Base-by-base conservation (phyloP, 352 stramenopile genomes). In the Globisporangium cystogenes region DNA sequence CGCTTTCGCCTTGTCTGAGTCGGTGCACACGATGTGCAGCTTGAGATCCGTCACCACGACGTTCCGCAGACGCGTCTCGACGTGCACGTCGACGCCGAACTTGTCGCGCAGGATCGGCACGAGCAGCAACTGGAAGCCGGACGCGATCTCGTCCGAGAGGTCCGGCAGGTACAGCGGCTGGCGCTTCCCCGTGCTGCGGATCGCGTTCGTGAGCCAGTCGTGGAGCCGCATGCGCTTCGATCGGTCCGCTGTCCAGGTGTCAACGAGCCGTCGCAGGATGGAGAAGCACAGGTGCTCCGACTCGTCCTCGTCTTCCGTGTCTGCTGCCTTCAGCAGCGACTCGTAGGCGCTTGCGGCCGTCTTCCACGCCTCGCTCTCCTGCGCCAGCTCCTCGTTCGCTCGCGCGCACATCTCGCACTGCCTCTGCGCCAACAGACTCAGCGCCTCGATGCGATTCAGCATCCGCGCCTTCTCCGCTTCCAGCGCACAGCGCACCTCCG, bases 201-300 rank as follows among this genome's bases (percentile, higher is more conserved):
- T 81, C 8, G 74, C 70, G 27, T 82, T 85, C n/a, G 64, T 86
- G 20, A 89, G 66, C 76, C 78, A 89, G 65, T 89, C 78, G 41
- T 86, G 70, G 16, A 89, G 58, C 27, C 66, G 51, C 78, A 89
- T 89, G 21, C 74, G 59, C 59, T 89, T 87, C n/a, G 76, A 63
- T 27, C 82, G 84, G 62, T 89, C 78, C 18, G 68, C 73, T 16
- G 78, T 86, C 76, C 78, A 87, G 57, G 55, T 85, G 52, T 83
- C 74, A 37, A 86, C 64, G 31, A 90, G 58, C 0, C 68, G 68
- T 3, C 68, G 70, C 36, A 88, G 58, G 57, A 85, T 68, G 27
- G 70, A 75, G 43, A 86, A 88, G 59, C 73, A 88, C 11, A 81
- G 57, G 21, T 73, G 59, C 35, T 88, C 77, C 7, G 66, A 61